A percentile compares a stretch with the other conserved stretches of the same genome.
Conservation (phyloP, 305 asterid species). For the Caryopteris hybrid region DNA sequence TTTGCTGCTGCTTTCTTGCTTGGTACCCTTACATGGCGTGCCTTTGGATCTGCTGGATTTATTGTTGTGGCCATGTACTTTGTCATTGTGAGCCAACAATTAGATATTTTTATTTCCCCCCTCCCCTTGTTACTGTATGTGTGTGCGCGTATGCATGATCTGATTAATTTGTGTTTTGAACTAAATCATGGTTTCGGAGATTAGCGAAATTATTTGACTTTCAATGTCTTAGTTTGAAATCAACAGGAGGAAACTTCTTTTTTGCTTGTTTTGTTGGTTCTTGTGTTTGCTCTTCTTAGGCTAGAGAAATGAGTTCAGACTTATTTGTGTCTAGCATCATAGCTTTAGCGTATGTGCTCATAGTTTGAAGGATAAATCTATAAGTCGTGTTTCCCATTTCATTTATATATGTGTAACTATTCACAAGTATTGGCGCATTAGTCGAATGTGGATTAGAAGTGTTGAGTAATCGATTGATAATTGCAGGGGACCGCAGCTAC, state of each 20-base stretch:
- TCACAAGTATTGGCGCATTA: not conserved
- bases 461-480: slow-evolving; percentile 14
- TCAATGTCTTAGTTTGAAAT: not conserved
- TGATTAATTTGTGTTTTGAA: not conserved
- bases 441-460: not conserved
- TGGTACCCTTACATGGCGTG: slow-evolving; percentile 93
- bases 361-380: not conserved
- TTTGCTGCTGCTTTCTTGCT: slow-evolving; percentile 81
- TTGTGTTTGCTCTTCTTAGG: slow-evolving; percentile 4
- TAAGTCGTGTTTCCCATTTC: not conserved
- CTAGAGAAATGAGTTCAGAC: not conserved
- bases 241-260: not conserved
- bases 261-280: not conserved
- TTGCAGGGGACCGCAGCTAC: slow-evolving; percentile 84
- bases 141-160: too few relatives aligned
- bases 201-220: not conserved
- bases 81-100: slow-evolving; percentile 56
- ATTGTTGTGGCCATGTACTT: slow-evolving; percentile 82
- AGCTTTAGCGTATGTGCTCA: not conserved
- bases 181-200: not conserved
- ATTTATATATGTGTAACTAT: not conserved
- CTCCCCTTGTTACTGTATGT: too few relatives aligned
- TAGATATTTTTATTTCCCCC: not conserved
- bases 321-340: not conserved
- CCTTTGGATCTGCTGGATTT: slow-evolving; percentile 70